These are phyloP conservation scores for Coelastrella sp. DNA, from an alignment of 139 green algal species.

Conservation along the genomic window DNA sequence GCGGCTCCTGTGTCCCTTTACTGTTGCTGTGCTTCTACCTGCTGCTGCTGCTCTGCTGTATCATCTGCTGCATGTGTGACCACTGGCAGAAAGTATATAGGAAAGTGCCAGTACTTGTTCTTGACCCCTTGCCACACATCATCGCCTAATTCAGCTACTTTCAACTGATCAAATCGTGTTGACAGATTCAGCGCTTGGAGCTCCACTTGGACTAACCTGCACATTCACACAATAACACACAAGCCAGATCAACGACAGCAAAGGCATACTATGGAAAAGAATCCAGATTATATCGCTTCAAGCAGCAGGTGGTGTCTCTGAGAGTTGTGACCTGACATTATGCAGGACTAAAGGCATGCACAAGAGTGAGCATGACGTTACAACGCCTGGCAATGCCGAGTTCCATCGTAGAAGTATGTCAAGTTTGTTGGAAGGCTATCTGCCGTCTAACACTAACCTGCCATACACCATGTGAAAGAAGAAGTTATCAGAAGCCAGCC, in stretches of 20 bases:
- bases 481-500: slow-evolving; percentile 83
- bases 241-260: too few relatives aligned
- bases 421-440: too few relatives aligned
- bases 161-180: slow-evolving; percentile 76
- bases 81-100: slow-evolving; percentile 80
- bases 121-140: slow-evolving; percentile 85
- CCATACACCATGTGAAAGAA: slow-evolving; percentile 94
- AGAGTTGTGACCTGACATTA: too few relatives aligned
- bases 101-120: slow-evolving; percentile 84
- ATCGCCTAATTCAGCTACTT: slow-evolving; percentile 70
- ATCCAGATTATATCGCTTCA: too few relatives aligned
- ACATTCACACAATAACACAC: too few relatives aligned
- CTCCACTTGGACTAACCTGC: slow-evolving; percentile 71
- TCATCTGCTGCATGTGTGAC: slow-evolving; percentile 26
- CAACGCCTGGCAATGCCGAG: too few relatives aligned
- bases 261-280: neutral
- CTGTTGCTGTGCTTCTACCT: too few relatives aligned
- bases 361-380: too few relatives aligned
- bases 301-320: too few relatives aligned
- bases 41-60: slow-evolving; percentile 3
- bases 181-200: slow-evolving; percentile 72
- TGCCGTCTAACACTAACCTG: neutral
- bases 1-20: too few relatives aligned
- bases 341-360: too few relatives aligned
- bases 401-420: too few relatives aligned